phyloP scores from a whole-genome alignment of 177 flowering plant genomes.

The Vitis hybrid region DNA sequence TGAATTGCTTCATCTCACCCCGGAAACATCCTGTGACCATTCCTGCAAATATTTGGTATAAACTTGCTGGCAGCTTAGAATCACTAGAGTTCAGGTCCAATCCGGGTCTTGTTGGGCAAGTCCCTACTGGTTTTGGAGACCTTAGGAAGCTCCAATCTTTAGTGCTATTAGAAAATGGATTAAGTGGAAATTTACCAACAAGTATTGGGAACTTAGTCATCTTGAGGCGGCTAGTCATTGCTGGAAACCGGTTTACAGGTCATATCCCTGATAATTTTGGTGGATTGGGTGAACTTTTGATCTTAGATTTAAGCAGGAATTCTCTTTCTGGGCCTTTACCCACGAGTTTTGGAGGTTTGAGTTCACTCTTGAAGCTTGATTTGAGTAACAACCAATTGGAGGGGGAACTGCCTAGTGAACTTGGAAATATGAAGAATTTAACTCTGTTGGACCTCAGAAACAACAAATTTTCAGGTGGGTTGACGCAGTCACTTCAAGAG shows the following conservation, averaged over 20 bases:
- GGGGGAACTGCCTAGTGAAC: slow-evolving; percentile 55
- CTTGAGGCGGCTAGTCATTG: slow-evolving; percentile 57
- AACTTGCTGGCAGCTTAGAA: slow-evolving; percentile 51
- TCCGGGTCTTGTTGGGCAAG: slow-evolving; percentile 58
- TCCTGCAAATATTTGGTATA: slow-evolving; percentile 51
- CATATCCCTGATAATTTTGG: slow-evolving; percentile 53
- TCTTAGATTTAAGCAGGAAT: slow-evolving; percentile 77
- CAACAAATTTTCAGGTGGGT: slow-evolving; percentile 71
- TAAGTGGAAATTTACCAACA: slow-evolving; percentile 57
- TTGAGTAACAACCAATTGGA: slow-evolving; percentile 63
- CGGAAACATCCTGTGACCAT: slow-evolving; percentile 33
- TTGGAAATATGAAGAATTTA: slow-evolving; percentile 55
- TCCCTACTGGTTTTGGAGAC: slow-evolving; percentile 46
- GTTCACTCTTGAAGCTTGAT: slow-evolving; percentile 81
- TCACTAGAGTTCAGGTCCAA: slow-evolving; percentile 74
- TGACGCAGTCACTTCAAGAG: slow-evolving; percentile 46
- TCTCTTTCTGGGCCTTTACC: slow-evolving; percentile 69
- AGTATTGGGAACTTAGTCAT: slow-evolving; percentile 44
- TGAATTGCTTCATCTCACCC: slow-evolving; percentile 59
- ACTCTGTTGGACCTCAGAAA: slow-evolving; percentile 77
- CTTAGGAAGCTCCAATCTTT: slow-evolving; percentile 65
- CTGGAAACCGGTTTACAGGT: slow-evolving; percentile 62
- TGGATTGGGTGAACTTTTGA: slow-evolving; percentile 48
- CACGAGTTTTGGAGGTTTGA: slow-evolving; percentile 47
- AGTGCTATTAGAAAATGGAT: slow-evolving; percentile 64